Base-by-base conservation (phyloP, 371 early-diverging fungal genomes). In the Basidiobolus meristosporus region DNA sequence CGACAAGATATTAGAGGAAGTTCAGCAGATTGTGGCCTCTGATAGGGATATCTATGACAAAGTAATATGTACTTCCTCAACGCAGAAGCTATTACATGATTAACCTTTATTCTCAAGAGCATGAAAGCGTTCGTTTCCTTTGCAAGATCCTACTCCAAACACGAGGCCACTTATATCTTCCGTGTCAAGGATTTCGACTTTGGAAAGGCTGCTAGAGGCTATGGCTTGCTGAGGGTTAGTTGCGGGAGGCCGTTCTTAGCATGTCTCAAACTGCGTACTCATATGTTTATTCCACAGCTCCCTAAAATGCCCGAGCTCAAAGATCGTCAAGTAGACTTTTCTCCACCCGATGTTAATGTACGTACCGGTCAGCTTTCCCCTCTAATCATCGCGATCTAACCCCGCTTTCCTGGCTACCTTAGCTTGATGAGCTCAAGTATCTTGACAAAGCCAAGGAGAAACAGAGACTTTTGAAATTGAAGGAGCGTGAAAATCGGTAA, bases 221-320 rank as follows among this genome's bases (percentile, higher is more conserved):
- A 73, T 60, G 89, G 74, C 0, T 51, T 96, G 5, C 49, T 90
- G 43, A 65, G 58, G 43, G 61, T 57, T 49, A 41, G 18, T 34
- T 16, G 4, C 6, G 16, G 32, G 22, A 28, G 7, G 14, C 16
- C 12, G 31, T 10, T 38, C 42, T 31, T 34, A 20, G 31, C 22
- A 33, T 15, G 34, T 5, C 3, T 31, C 9, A 36, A 20, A 12
- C 17, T n/a, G n/a, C n/a, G n/a, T n/a, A n/a, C n/a, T n/a, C n/a
- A n/a, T n/a, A n/a, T n/a, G n/a, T n/a, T n/a, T n/a, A 17, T 39
- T 38, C 43, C 17, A 19, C 41, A 68, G 50, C 42, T 93, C 22
- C 95, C 96, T 10, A 85, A 72, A 47, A 88, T 92, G 89, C 89
- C 91, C 1, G 97, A 95, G 57, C 50, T 95, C 29, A 80, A 74